Conservation (phyloP, 1,139 yeast genomes). For the Suhomyces bolitotheri region DNA sequence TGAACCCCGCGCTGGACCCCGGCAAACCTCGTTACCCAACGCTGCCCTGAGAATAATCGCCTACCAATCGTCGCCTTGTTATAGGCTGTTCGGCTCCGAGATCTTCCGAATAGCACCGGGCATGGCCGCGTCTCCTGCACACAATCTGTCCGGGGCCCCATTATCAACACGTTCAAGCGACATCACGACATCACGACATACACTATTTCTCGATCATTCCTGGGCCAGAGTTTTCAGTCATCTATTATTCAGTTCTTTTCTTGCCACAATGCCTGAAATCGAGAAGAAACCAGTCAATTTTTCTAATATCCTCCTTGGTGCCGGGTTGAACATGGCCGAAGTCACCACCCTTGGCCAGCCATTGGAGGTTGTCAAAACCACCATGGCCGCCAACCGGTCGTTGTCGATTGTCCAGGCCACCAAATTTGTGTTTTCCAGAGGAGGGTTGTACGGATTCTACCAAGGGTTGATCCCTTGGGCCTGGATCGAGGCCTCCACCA, state of each 20-base stretch:
- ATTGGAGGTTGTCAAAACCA: conserved; percentile 89
- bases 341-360: conserved; percentile 97
- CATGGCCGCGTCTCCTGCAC: background rate
- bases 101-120: conserved; percentile 1
- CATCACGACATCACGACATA: conserved; percentile 6
- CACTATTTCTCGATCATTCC: background rate
- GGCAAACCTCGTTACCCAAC: too few relatives aligned
- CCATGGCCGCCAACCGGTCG: conserved; percentile 95
- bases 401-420: conserved; percentile 68
- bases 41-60: too few relatives aligned
- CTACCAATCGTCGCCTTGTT: too few relatives aligned
- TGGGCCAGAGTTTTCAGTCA: background rate
- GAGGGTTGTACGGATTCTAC: conserved; percentile 88
- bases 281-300: conserved; percentile 86
- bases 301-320: conserved; percentile 89
- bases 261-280: conserved; percentile 23
- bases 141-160: conserved; percentile 1
- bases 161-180: conserved; percentile 1
- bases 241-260: conserved; percentile 1
- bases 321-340: conserved; percentile 89
- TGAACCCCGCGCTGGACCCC: too few relatives aligned
- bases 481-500: conserved; percentile 98
- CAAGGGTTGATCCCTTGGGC: conserved; percentile 99
- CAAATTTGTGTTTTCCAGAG: conserved; percentile 84
- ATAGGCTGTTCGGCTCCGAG: conserved; percentile 1